Evolutionary conservation across 2,329 filamentous ascomycete species (phyloP), one percentile per base, ranked within the genome.

Genomic region (Aspergillus sp.): DNA sequence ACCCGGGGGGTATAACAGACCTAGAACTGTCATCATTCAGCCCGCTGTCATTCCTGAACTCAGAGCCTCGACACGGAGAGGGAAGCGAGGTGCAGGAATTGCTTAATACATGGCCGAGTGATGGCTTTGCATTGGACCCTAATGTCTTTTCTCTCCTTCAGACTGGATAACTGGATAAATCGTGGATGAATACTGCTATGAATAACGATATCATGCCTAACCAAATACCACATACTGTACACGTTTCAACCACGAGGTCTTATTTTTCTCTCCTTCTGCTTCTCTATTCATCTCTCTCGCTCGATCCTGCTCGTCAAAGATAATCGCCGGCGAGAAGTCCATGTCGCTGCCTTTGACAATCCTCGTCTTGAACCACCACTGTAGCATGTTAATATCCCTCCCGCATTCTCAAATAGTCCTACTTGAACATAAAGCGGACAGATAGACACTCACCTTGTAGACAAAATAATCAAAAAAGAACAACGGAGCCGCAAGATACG

Each of bases 401-500:
- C 27, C 8, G 3, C 9, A 31, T 11, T n/a, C 35, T 11, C 6
- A 19, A 3, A 19, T 3, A 19, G 19, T 17, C 17, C 17, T 17
- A 17, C 17, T 17, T 17, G 17, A 17, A 3, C 14, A 6, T 12
- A 8, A 12, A n/a, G 9, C 11, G n/a, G 8, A 6, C 3, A 12
- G 4, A 37, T 11, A 14, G 15, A 5, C 4, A 15, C 5, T 43
- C 51, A 66, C 66, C 60, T 68, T 68, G 43, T 68, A 68, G 11
- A 50, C 61, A 9, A 66, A 62, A 43, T 70, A 71, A 55, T 72
- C 70, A 40, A 70, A 62, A 40, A 67, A 52, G 56, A 71, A 72
- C 37, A 73, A 55, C 6, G 71, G 71, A 7, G 67, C 70, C 2
- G 68, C 68, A 1, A 73, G 61, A 37, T 73, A 73, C 11, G 67